Evolutionary conservation across 2,329 filamentous ascomycete species (phyloP), one percentile per base, ranked within the genome.

Genomic region (Epichloe baconii): DNA sequence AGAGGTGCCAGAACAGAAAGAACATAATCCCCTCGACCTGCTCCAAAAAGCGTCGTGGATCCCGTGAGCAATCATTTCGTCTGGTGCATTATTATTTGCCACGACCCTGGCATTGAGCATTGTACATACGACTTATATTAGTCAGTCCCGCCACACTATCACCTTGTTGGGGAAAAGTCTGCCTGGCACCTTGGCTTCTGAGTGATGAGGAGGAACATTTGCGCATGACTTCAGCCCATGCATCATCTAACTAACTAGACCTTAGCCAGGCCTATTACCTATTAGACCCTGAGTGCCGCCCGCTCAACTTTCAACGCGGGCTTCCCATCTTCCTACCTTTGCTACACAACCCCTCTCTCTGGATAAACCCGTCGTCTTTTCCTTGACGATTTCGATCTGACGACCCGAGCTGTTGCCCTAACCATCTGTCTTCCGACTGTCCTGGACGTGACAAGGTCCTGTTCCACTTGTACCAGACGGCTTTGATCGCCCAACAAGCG

Each of bases 251-350:
- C 21, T 34, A 23, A n/a, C n/a, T 49, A 35, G 23, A 19, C 40
- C 41, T 35, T n/a, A 41, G 48, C 42, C 36, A 4, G 43, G 35
- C 48, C 43, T 35, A 31, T 38, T 38, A 38, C 36, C 15, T 38
- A 19, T 26, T 43, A 50, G 49, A 50, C 14, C 49, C 49, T 51
- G 44, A 51, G 43, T 35, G 5, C 46, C n/a, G 36, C 49, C 42
- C 44, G 26, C 44, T 43, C 37, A 17, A 8, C 44, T 36, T 34
- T 19, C 14, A 36, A 44, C 44, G 15, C 37, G 19, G 37, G 12
- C 14, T 31, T 43, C 44, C 38, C 44, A 47, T 47, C 44, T 31
- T 46, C 37, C 35, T 21, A 21, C n/a, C 26, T 31, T 43, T 42
- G 43, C 26, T 47, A 19, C 48, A 40, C 41, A 40, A 44, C 47